Evolutionary conservation across 768 basidiomycete genomes (phyloP).

Genomic region (Tubosaeta brunneosetosa): DNA sequence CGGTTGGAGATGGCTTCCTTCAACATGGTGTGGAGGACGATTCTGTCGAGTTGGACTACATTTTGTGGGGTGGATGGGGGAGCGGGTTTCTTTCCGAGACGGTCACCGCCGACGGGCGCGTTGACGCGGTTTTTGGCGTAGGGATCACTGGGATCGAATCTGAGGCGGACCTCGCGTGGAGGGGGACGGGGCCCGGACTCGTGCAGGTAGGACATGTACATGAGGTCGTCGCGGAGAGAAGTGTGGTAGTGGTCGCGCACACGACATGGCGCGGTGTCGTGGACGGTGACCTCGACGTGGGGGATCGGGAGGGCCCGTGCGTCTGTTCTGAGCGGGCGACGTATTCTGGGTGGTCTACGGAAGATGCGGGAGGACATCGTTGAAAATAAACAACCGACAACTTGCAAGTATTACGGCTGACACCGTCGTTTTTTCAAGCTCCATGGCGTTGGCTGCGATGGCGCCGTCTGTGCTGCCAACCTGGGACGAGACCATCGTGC

Average conservation of each 20-base stretch:
- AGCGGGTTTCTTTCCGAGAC: constrained; percentile 61
- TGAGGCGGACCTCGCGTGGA: constrained; percentile 56
- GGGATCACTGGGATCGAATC: constrained; percentile 73
- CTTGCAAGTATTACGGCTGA: neutral
- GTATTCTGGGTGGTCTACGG: constrained; percentile 47
- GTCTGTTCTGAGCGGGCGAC: constrained; percentile 44
- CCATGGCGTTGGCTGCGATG: constrained; percentile 38
- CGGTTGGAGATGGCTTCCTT: constrained; percentile 75
- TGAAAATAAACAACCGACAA: neutral
- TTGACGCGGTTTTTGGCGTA: constrained; percentile 78
- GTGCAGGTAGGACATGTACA: constrained; percentile 95
- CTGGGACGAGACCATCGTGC: constrained; percentile 84
- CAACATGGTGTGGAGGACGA: constrained; percentile 82
- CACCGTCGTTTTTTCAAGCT: neutral
- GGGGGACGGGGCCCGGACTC: constrained; percentile 49
- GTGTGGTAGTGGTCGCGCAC: constrained; percentile 79
- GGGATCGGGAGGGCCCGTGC: constrained; percentile 65
- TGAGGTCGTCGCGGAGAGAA: constrained; percentile 79
- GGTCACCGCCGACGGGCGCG: constrained; percentile 67
- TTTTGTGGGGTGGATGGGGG: constrained; percentile 65
- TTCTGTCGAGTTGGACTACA: constrained; percentile 72
- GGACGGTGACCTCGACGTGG: constrained; percentile 58
- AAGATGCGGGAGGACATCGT: constrained; percentile 38
- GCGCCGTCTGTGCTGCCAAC: constrained; percentile 41
- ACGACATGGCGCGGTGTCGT: constrained; percentile 68